These are phyloP conservation scores for Nicotiana undulata DNA, from an alignment of 257 asterid genomes.

Conservation along the genomic window DNA sequence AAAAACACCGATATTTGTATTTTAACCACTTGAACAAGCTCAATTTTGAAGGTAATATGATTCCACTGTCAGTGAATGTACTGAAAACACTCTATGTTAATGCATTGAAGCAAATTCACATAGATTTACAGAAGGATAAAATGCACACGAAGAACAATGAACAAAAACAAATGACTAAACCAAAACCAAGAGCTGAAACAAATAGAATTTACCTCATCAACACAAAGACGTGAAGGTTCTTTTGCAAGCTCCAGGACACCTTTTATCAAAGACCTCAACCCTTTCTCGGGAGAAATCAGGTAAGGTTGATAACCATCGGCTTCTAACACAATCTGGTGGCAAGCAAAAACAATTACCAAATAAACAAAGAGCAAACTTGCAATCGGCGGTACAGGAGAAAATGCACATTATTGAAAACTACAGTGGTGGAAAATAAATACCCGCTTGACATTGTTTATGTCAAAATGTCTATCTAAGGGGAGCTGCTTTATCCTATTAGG, in stretches of 20 bases:
- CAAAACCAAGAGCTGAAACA: constrained; percentile 2
- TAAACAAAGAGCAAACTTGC: background rate
- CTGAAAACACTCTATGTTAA: background rate
- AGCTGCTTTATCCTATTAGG: constrained; percentile 93
- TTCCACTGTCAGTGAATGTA: background rate
- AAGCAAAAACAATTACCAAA: constrained; percentile 19
- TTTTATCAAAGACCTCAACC: constrained; percentile 84
- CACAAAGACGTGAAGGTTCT: constrained; percentile 98
- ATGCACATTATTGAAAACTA: background rate
- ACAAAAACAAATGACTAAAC: background rate
- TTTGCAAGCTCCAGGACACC: constrained; percentile 83
- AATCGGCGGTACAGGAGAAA: background rate
- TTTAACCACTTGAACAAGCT: background rate
- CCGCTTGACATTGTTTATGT: constrained; percentile 86
- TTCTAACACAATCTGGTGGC: constrained; percentile 83
- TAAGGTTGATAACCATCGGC: constrained; percentile 99
- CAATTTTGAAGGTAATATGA: background rate
- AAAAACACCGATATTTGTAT: background rate
- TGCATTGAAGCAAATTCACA: background rate
- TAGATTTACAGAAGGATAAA: background rate
- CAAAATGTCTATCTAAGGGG: constrained; percentile 93
- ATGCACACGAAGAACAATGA: background rate
- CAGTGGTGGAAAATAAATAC: constrained; percentile 24
- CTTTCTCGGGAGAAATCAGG: constrained; percentile 98
- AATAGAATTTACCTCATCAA: constrained; percentile 69